Evolutionary conservation across 2,329 filamentous ascomycete genomes (phyloP).

Genomic region (Ampelomyces quisqualis): DNA sequence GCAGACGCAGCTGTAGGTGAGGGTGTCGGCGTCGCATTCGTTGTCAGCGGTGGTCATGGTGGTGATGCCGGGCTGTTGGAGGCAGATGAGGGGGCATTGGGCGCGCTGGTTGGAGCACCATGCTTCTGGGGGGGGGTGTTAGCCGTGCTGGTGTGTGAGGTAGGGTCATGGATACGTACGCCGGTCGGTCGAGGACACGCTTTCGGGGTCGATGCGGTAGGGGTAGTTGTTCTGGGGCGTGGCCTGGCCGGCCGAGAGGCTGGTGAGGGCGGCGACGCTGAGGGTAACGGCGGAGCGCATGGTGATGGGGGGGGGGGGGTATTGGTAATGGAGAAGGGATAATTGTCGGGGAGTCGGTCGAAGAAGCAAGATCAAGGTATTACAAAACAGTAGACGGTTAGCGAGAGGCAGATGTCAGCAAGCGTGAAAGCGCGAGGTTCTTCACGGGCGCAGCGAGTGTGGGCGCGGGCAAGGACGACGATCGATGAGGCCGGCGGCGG

Average conservation of each 20-base stretch:
- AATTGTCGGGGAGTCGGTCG: neutral
- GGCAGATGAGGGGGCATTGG: slow-evolving; percentile 72
- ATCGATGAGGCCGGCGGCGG: slow-evolving; percentile 10
- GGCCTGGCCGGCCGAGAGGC: slow-evolving; percentile 54
- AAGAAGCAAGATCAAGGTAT: slow-evolving; percentile 14
- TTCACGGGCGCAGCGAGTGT: slow-evolving; percentile 33
- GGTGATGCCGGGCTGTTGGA: slow-evolving; percentile 55
- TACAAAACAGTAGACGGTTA: slow-evolving; percentile 20
- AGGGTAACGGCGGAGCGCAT: slow-evolving; percentile 56
- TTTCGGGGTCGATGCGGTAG: slow-evolving; percentile 62
- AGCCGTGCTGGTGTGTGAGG: slow-evolving; percentile 10
- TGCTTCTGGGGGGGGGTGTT: slow-evolving; percentile 44
- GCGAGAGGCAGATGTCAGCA: slow-evolving; percentile 23
- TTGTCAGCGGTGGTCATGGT: slow-evolving; percentile 57
- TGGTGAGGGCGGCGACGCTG: slow-evolving; percentile 52
- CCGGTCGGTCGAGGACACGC: slow-evolving; percentile 56
- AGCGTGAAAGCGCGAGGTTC: slow-evolving; percentile 6
- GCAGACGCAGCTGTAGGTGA: slow-evolving; percentile 74
- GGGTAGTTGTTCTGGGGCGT: slow-evolving; percentile 30
- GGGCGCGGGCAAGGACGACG: slow-evolving; percentile 6
- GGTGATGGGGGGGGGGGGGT: slow-evolving; percentile 17
- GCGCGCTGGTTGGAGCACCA: slow-evolving; percentile 68
- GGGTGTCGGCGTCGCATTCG: slow-evolving; percentile 62
- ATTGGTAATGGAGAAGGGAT: slow-evolving; percentile 5
- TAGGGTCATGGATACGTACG: slow-evolving; percentile 46